Evolutionary conservation across 805 yeast species (phyloP), one percentile per base, ranked within the genome.

Genomic region (Lachancea mirantina): DNA sequence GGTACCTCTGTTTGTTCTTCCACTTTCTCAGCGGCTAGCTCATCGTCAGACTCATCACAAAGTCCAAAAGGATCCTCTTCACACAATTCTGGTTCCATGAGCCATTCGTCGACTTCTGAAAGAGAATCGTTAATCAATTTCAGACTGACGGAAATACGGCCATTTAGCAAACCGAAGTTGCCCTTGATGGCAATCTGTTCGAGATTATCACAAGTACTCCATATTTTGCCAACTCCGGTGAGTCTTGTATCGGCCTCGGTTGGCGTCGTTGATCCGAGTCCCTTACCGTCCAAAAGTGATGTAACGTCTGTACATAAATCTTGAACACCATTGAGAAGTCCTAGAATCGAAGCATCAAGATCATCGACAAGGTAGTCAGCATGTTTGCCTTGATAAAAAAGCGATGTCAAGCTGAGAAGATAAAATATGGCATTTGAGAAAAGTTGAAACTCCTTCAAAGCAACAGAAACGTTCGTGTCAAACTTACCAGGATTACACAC

Each of bases 81-180:
- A 19, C 46, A 37, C 6, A 58, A 59, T 9, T 59, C 60, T 0
- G 88, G 89, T 40, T 77, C 67, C 37, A 74, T 73, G 2, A 77
- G 48, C 84, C 89, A 83, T 37, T 74, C 84, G 14, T 64, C 73
- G 31, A 80, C 67, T 46, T 84, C 94, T 7, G 67, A 71, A n/a
- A 71, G 55, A 0, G 78, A 80, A 54, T 81, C 89, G 13, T 65
- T 69, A 5, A 79, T 61, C 35, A 81, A 49, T 23, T 59, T 62
- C 25, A 40, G 26, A 32, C 52, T 47, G 1, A 24, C 26, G 20
- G 42, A 43, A 4, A 80, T 56, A 34, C 67, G 69, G 19, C 45
- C 44, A 21, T 68, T 70, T 32, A 81, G 55, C 2, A 76, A 47
- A 2, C 76, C 80, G 11, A 74, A 40, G 30, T 73, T 68, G 0